These are phyloP conservation scores for Sugiyamaella xylanicola DNA, from an alignment of 1,139 yeast species.

Conservation along the genomic window DNA sequence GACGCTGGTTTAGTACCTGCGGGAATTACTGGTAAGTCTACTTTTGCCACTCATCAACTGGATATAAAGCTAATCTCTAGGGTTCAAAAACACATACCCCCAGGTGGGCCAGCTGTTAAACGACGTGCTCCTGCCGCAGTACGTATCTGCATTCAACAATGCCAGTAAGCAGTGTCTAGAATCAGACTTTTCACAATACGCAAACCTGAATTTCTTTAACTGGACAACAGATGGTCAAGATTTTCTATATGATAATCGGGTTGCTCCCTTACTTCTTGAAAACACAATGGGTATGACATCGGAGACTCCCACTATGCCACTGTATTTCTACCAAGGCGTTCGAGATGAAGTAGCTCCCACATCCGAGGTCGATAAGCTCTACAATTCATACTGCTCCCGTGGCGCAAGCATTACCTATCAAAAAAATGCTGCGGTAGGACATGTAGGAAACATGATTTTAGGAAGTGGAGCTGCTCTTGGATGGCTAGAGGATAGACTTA, in stretches of 20 bases:
- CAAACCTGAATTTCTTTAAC: constrained; percentile 27
- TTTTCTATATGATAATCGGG: constrained; percentile 21
- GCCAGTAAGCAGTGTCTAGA: constrained; percentile 27
- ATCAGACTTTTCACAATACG: constrained; percentile 26
- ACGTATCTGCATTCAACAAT: constrained; percentile 20
- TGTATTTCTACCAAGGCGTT: constrained; percentile 37
- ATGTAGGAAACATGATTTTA: constrained; percentile 19
- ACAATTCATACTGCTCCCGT: constrained; percentile 34
- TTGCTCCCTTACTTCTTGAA: constrained; percentile 24
- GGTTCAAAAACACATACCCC: constrained; percentile 37
- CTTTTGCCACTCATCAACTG: neutral
- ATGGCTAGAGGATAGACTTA: constrained; percentile 23
- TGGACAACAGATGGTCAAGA: constrained; percentile 28
- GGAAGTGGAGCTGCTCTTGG: constrained; percentile 27
- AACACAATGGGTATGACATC: constrained; percentile 26
- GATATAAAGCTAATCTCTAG: constrained; percentile 25
- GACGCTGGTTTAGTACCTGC: constrained; percentile 36
- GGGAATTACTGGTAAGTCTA: constrained; percentile 23
- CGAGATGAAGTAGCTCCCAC: constrained; percentile 35
- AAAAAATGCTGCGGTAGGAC: constrained; percentile 25
- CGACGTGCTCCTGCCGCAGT: constrained; percentile 19
- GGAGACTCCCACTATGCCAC: constrained; percentile 32
- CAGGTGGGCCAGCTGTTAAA: constrained; percentile 25
- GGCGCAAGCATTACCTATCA: constrained; percentile 31
- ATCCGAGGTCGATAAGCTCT: constrained; percentile 28